Evolutionary conservation across 2,329 filamentous ascomycete genomes (phyloP).

Genomic region (Monosporascus sp.): DNA sequence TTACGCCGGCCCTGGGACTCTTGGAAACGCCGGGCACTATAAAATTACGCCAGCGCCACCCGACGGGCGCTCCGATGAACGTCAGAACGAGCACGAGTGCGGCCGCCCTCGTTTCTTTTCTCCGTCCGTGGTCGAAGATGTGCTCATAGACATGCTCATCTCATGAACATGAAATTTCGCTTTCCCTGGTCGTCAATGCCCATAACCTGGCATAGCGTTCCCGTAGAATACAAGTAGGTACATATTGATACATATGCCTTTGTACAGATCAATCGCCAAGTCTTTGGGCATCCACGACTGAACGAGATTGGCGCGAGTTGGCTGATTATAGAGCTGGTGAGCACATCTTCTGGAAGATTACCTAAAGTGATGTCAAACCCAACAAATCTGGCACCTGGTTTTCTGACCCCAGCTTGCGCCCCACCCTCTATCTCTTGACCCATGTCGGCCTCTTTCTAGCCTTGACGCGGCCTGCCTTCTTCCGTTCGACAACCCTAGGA

Average conservation of each 20-base stretch:
- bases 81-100: no score
- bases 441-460: conserved; percentile 96
- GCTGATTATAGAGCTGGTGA: neutral
- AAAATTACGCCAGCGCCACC: neutral
- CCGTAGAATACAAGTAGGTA: neutral
- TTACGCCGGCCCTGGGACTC: neutral
- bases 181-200: neutral
- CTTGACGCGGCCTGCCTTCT: conserved; percentile 95
- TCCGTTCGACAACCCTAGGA: conserved; percentile 88
- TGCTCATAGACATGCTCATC: no score
- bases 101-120: no score
- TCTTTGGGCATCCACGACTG: neutral
- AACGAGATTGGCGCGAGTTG: neutral
- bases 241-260: neutral
- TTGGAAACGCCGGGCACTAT: neutral
- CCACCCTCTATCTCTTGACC: conserved; percentile 68
- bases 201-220: neutral
- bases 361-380: neutral
- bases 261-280: neutral
- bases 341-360: conserved; percentile 2
- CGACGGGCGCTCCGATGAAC: neutral
- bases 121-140: no score
- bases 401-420: neutral
- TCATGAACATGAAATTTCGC: no score
- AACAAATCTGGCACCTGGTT: conserved; percentile 2